These are phyloP conservation scores for Pyrenula aspistea DNA, from an alignment of 495 filamentous ascomycete genomes.

Conservation along the genomic window DNA sequence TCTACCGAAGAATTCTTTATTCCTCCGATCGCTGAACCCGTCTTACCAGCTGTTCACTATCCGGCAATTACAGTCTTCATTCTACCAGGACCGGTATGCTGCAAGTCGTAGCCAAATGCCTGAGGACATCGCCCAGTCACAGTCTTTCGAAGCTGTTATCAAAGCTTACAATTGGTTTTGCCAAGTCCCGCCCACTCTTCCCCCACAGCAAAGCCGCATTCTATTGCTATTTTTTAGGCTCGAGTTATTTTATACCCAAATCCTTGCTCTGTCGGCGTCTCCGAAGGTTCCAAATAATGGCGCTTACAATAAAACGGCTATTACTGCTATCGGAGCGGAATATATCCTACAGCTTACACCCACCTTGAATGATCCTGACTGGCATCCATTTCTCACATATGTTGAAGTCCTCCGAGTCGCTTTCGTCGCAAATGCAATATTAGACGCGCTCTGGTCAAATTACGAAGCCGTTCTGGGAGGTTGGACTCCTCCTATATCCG, in stretches of 20 bases:
- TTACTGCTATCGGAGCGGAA: not conserved
- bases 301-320: not conserved
- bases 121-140: slow-evolving; percentile 45
- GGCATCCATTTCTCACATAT: not conserved
- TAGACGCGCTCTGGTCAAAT: not conserved
- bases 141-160: slow-evolving; percentile 48
- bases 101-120: slow-evolving; percentile 42
- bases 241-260: slow-evolving; percentile 73
- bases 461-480: not conserved
- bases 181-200: slow-evolving; percentile 46
- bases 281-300: not conserved
- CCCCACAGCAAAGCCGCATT: slow-evolving; percentile 42
- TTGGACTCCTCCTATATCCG: not conserved
- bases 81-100: slow-evolving; percentile 66
- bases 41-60: slow-evolving; percentile 60
- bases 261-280: slow-evolving; percentile 70
- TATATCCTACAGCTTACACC: not conserved
- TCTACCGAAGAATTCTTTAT: slow-evolving; percentile 28
- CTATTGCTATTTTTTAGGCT: slow-evolving; percentile 55
- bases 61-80: slow-evolving; percentile 63
- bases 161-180: slow-evolving; percentile 55
- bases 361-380: not conserved
- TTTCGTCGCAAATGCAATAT: not conserved
- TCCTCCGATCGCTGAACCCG: slow-evolving; percentile 34
- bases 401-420: not conserved